Conservation (phyloP, 805 yeast species). For the Starmerella geochares region DNA sequence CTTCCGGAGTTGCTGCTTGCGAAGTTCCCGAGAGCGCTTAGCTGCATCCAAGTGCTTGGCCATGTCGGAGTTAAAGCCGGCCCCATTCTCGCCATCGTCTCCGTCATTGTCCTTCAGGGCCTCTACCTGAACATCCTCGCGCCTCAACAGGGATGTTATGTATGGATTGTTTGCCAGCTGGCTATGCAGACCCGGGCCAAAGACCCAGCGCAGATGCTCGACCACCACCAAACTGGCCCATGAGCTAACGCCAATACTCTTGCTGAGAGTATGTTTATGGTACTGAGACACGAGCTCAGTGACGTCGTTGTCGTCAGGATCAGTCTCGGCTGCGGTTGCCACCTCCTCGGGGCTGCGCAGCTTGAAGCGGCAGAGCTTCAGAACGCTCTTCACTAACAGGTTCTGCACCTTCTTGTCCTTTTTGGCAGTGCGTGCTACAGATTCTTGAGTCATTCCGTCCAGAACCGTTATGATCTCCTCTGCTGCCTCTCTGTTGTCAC, state of each 20-base stretch:
- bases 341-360: conserved; percentile 30
- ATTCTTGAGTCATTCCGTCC: conserved; percentile 37
- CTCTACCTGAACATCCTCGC: conserved; percentile 21
- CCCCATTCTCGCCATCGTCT: conserved; percentile 1
- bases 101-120: not conserved
- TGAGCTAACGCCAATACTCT: conserved; percentile 27
- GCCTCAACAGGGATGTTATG: conserved; percentile 22
- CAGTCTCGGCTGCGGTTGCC: not conserved
- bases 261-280: conserved; percentile 17
- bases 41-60: conserved; percentile 4
- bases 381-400: conserved; percentile 48
- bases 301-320: conserved; percentile 14
- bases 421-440: conserved; percentile 50
- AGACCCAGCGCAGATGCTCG: conserved; percentile 32
- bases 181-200: conserved; percentile 31
- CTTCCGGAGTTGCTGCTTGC: conserved; percentile 19
- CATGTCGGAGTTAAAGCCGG: not conserved
- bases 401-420: conserved; percentile 52
- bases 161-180: conserved; percentile 32
- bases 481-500: conserved; percentile 26
- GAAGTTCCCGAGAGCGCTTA: conserved; percentile 14
- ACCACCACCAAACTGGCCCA: conserved; percentile 31
- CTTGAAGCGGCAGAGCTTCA: conserved; percentile 39
- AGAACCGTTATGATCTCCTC: conserved; percentile 36
- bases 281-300: conserved; percentile 18